Evolutionary conservation across 352 stramenopile species (phyloP).

Genomic region (Phytophthora sansomeana): DNA sequence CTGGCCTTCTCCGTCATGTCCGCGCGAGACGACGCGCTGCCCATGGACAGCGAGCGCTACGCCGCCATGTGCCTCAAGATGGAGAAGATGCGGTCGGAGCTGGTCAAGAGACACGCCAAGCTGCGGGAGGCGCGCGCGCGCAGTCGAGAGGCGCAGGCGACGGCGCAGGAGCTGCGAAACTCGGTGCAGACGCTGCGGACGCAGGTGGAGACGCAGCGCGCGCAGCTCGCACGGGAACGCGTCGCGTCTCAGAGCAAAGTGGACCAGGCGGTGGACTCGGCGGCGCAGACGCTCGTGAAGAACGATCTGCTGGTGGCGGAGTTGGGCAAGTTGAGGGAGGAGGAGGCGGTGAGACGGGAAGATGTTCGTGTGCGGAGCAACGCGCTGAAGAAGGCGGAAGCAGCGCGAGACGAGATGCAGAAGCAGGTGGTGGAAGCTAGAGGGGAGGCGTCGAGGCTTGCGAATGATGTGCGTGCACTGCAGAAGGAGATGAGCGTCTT

Average conservation of each 20-base stretch:
- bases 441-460: background rate
- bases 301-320: conserved; percentile 26
- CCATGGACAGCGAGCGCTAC: conserved; percentile 51
- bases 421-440: conserved; percentile 17
- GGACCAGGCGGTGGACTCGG: conserved; percentile 52
- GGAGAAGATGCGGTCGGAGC: conserved; percentile 39
- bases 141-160: conserved; percentile 20
- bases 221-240: conserved; percentile 29
- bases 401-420: background rate
- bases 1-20: conserved; percentile 40
- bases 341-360: conserved; percentile 10
- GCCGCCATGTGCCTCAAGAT: conserved; percentile 53
- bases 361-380: conserved; percentile 3
- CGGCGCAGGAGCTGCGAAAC: conserved; percentile 13
- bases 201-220: conserved; percentile 18
- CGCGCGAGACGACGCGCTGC: conserved; percentile 14
- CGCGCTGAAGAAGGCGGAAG: conserved; percentile 8
- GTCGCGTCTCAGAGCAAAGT: conserved; percentile 42
- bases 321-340: conserved; percentile 3
- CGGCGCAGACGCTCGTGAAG: conserved; percentile 43
- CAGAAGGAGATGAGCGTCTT: conserved; percentile 19
- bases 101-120: conserved; percentile 47
- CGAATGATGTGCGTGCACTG: background rate
- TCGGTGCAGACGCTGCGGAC: conserved; percentile 8
- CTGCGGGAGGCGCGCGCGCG: conserved; percentile 43